phyloP scores from a whole-genome alignment of 2,329 filamentous ascomycete genomes.

The Myotisia sp. region DNA sequence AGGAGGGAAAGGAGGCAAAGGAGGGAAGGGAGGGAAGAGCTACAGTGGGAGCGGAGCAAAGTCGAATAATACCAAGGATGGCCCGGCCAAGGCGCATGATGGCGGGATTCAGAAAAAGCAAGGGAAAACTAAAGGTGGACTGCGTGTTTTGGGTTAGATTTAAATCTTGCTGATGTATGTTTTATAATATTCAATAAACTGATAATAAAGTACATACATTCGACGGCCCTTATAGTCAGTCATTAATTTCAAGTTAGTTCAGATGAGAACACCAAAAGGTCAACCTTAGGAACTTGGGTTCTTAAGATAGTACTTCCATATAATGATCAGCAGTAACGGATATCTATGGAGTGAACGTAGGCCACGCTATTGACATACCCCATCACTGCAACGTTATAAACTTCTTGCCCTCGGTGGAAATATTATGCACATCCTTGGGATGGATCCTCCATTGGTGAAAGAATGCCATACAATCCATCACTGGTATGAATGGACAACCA shows the following conservation, averaged over 20 bases:
- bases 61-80: neutral
- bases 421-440: neutral
- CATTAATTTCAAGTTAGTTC: no score
- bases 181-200: neutral
- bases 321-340: no score
- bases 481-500: neutral
- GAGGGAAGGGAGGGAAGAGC: constrained; percentile 19
- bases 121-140: constrained; percentile 32
- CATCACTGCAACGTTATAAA: neutral
- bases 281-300: no score
- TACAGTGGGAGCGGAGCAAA: constrained; percentile 21
- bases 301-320: no score
- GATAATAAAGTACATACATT: neutral
- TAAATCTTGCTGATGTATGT: neutral
- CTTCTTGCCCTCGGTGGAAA: neutral
- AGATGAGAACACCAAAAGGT: constrained; percentile 2
- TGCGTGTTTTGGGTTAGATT: constrained; percentile 29
- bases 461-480: neutral
- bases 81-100: constrained; percentile 26
- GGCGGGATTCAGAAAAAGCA: constrained; percentile 32
- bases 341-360: no score
- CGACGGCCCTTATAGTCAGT: constrained; percentile 1
- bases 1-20: constrained; percentile 17
- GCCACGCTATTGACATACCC: neutral
- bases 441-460: neutral